These are phyloP conservation scores for Backusella tuberculispora DNA, from an alignment of 192 early-diverging fungal species.

Conservation along the genomic window DNA sequence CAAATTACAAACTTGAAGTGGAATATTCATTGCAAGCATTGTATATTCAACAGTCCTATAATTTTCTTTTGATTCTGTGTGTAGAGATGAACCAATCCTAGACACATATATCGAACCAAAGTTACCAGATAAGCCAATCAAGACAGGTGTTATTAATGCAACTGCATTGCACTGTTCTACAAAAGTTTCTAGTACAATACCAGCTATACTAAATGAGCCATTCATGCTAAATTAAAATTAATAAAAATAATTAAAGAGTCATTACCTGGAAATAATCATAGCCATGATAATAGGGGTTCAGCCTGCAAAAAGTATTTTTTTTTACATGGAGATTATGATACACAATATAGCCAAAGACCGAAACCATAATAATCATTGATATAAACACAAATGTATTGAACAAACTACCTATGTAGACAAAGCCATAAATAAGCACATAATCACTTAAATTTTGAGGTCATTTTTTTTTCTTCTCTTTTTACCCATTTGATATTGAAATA, in stretches of 20 bases:
- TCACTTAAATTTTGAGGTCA: too few species aligned
- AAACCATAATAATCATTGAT: slow-evolving; percentile 41
- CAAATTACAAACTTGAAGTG: slow-evolving; percentile 56
- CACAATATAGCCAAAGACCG: slow-evolving; percentile 51
- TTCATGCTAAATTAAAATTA: too few species aligned
- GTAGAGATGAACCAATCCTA: slow-evolving; percentile 71
- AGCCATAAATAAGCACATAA: neutral
- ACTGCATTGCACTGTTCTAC: slow-evolving; percentile 62
- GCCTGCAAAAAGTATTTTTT: slow-evolving; percentile 63
- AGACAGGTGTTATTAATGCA: slow-evolving; percentile 65
- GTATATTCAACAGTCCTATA: slow-evolving; percentile 54
- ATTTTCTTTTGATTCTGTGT: slow-evolving; percentile 48
- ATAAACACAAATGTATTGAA: slow-evolving; percentile 47
- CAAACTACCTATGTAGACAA: slow-evolving; percentile 37
- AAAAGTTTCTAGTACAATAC: slow-evolving; percentile 63
- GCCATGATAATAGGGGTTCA: slow-evolving; percentile 76
- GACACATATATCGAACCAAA: slow-evolving; percentile 75
- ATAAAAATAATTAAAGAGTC: too few species aligned
- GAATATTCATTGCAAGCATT: slow-evolving; percentile 67
- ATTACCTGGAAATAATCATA: slow-evolving; percentile 67
- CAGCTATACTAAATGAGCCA: slow-evolving; percentile 49
- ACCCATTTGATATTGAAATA: slow-evolving; percentile 52
- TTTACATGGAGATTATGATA: slow-evolving; percentile 60
- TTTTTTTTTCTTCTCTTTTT: too few species aligned
- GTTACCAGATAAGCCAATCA: slow-evolving; percentile 74